Conservation (phyloP, 768 basidiomycete species). For the Termitomyces sp. region DNA sequence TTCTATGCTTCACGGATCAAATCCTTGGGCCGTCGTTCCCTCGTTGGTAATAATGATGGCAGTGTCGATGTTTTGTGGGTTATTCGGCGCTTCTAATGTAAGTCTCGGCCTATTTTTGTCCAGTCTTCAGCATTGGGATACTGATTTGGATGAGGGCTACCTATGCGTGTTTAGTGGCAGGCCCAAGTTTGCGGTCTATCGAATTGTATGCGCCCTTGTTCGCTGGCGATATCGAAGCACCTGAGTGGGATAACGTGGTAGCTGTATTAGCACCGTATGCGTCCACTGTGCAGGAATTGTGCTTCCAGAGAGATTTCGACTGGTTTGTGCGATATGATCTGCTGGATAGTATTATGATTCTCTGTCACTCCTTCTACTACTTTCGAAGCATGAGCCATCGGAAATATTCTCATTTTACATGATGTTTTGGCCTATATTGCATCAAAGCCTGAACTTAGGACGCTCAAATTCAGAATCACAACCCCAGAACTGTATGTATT, state of each 20-base stretch:
- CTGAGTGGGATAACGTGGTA: neutral
- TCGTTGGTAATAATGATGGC: no score
- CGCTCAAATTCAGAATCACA: neutral
- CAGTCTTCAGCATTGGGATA: neutral
- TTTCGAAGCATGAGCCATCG: no score
- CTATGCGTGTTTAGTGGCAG: constrained; percentile 1
- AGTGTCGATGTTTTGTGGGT: neutral
- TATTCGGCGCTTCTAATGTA: neutral
- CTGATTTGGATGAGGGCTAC: neutral
- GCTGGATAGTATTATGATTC: no score
- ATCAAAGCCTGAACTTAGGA: neutral
- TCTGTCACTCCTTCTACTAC: no score
- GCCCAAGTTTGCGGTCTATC: neutral
- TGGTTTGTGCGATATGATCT: no score
- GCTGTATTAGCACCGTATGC: neutral
- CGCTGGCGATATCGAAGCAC: no score
- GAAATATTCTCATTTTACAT: no score
- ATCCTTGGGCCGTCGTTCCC: neutral
- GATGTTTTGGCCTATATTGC: no score
- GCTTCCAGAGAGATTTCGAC: no score
- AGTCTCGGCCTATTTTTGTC: neutral
- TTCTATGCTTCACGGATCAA: constrained; percentile 8
- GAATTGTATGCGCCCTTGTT: neutral
- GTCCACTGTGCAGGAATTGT: no score
- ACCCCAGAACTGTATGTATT: neutral